phyloP scores from a whole-genome alignment of 1,139 yeast species.

The Yamadazyma oceani region DNA sequence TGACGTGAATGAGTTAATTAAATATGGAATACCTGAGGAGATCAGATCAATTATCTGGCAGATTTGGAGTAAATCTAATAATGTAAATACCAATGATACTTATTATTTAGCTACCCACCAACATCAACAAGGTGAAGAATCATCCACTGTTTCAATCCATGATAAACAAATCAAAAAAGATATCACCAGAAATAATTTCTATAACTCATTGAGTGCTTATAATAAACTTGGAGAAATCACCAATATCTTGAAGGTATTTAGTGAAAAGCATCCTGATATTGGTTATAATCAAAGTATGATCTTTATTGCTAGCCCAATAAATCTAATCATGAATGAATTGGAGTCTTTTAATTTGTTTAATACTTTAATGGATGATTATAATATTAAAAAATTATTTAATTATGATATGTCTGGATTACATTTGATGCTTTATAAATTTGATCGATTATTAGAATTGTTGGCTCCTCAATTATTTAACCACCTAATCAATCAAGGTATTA shows the following conservation, averaged over 20 bases:
- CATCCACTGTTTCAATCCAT: conserved; percentile 56
- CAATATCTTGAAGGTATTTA: conserved; percentile 79
- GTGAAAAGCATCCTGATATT: conserved; percentile 84
- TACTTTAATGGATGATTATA: conserved; percentile 81
- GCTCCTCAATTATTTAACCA: conserved; percentile 73
- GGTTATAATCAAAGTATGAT: conserved; percentile 99
- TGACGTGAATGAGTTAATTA: conserved; percentile 72
- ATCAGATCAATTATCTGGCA: conserved; percentile 94
- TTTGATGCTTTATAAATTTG: conserved; percentile 82
- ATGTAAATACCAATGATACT: conserved; percentile 63
- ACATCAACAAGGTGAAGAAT: background rate
- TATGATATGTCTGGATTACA: conserved; percentile 96
- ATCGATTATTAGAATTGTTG: conserved; percentile 70
- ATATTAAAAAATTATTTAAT: conserved; percentile 69
- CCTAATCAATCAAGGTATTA: conserved; percentile 78
- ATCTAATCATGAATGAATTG: conserved; percentile 76
- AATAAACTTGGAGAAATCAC: conserved; percentile 58
- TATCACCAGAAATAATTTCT: conserved; percentile 79
- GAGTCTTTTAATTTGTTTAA: conserved; percentile 85
- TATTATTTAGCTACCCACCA: conserved; percentile 52
- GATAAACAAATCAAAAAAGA: conserved; percentile 82
- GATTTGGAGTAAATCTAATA: conserved; percentile 77
- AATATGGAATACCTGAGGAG: conserved; percentile 79
- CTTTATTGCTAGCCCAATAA: conserved; percentile 79
- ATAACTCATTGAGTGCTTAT: conserved; percentile 57